Evolutionary conservation across 148 eudicot genomes (phyloP).

Genomic region (Pouteria glomerata): DNA sequence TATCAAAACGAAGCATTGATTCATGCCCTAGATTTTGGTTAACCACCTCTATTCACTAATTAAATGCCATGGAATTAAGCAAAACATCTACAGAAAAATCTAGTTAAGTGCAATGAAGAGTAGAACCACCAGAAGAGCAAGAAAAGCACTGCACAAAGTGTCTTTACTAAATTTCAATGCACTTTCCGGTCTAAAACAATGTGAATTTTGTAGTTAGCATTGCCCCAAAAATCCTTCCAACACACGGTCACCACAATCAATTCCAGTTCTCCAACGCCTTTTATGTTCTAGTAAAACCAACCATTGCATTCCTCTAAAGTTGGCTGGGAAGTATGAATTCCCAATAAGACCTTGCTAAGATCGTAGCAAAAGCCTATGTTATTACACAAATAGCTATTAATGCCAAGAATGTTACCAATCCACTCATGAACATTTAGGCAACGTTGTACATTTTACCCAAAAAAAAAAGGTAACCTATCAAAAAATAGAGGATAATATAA

Average conservation of each 20-base stretch:
- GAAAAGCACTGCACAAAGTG: neutral
- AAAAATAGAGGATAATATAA: neutral
- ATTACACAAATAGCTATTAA: neutral
- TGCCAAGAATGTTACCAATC: neutral
- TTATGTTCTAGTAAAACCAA: neutral
- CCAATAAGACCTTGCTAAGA: neutral
- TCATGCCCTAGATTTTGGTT: too few species aligned
- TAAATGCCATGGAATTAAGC: neutral
- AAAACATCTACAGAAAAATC: neutral
- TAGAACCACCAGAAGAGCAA: neutral
- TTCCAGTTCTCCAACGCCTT: neutral
- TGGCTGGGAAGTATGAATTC: neutral
- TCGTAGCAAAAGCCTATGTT: neutral
- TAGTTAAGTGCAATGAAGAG: neutral
- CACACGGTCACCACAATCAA: neutral
- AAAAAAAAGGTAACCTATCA: neutral
- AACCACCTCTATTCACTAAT: neutral
- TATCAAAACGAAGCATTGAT: too few species aligned
- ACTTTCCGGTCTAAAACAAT: neutral
- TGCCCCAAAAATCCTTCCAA: neutral
- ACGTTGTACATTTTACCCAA: neutral
- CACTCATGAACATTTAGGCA: neutral
- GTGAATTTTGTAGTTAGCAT: neutral
- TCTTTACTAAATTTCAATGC: slow-evolving; percentile 1
- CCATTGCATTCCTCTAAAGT: neutral